Evolutionary conservation across 805 yeast genomes (phyloP).

Genomic region (Wickerhamiella siamensis): DNA sequence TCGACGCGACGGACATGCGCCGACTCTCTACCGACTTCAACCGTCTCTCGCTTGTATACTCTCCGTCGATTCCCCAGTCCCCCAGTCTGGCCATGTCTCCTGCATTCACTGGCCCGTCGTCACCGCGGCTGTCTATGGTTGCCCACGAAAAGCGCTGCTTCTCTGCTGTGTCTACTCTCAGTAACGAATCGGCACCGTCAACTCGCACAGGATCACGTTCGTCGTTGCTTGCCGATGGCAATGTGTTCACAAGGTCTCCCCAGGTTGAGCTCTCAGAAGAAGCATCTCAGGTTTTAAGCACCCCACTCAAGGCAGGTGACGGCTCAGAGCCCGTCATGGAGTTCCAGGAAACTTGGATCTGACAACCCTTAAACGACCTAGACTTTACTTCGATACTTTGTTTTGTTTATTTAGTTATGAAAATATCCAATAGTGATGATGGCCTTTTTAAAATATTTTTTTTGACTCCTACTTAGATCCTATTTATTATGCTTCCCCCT

Average conservation of each 20-base stretch:
- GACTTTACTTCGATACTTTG: too few species aligned
- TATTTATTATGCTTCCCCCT: too few species aligned
- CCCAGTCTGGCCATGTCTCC: background rate
- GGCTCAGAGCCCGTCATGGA: too few species aligned
- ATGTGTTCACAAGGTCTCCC: background rate
- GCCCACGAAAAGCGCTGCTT: background rate
- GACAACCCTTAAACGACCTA: too few species aligned
- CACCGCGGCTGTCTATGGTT: background rate
- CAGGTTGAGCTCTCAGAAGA: background rate
- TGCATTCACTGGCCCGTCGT: background rate
- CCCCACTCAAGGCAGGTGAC: too few species aligned
- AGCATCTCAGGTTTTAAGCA: too few species aligned
- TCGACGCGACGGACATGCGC: background rate
- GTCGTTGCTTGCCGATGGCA: background rate
- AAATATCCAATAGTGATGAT: too few species aligned
- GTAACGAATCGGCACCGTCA: slow-evolving; percentile 1
- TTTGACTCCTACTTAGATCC: too few species aligned
- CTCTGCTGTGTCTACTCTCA: background rate
- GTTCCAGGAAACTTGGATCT: background rate
- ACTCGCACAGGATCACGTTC: background rate
- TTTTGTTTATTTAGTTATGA: too few species aligned
- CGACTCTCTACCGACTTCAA: background rate
- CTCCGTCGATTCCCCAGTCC: background rate
- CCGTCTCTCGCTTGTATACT: background rate
- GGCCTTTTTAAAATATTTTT: too few species aligned